These are phyloP conservation scores for Capsaspora owczarzaki DNA, from an alignment of 78 protist species.

Conservation along the genomic window DNA sequence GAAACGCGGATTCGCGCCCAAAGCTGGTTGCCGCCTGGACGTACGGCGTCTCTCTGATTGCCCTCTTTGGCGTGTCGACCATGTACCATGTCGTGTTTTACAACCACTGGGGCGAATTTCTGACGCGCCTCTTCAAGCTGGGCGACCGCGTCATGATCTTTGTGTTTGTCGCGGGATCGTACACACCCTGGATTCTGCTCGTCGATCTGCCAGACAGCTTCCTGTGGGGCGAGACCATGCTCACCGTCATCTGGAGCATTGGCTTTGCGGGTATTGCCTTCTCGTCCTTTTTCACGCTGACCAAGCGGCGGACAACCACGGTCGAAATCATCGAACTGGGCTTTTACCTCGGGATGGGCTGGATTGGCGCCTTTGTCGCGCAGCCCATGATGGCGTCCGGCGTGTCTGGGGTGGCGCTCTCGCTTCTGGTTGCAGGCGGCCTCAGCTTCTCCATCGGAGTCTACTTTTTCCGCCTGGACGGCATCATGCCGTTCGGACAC, in stretches of 20 bases:
- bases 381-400: neutral
- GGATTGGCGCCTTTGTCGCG: neutral
- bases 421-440: neutral
- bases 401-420: neutral
- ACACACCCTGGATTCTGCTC: neutral
- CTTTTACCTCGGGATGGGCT: neutral
- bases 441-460: neutral
- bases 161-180: neutral
- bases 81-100: neutral
- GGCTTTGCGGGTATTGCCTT: neutral
- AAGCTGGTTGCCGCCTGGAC: neutral
- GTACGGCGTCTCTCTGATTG: neutral
- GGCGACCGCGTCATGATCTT: neutral
- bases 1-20: neutral
- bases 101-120: neutral
- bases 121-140: neutral
- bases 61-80: neutral
- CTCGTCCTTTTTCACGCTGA: neutral
- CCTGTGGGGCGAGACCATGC: neutral
- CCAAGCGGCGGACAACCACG: too few species aligned
- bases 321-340: neutral
- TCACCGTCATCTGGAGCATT: neutral
- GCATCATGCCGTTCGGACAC: neutral
- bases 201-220: neutral
- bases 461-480: neutral